phyloP scores from a whole-genome alignment of 148 eudicot genomes.

The Bassia scoparia region DNA sequence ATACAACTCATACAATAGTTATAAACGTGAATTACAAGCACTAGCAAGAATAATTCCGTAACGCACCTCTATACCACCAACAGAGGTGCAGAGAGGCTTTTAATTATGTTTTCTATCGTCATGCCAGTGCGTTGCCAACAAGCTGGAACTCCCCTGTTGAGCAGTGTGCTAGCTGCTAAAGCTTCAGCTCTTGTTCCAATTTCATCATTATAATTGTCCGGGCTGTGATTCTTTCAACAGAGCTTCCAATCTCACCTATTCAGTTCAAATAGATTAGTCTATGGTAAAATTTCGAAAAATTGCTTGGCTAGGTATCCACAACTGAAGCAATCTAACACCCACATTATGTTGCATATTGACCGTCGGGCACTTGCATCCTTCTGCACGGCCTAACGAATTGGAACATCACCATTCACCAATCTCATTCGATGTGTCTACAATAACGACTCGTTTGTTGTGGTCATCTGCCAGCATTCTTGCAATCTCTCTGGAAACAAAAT shows the following conservation, averaged over 20 bases:
- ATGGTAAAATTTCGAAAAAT: slow-evolving; percentile 1
- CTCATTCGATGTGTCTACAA: slow-evolving; percentile 97
- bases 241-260: slow-evolving; percentile 96
- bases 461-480: slow-evolving; percentile 95
- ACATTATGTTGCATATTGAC: slow-evolving; percentile 95
- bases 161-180: slow-evolving; percentile 97
- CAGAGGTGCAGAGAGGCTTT: slow-evolving; percentile 89
- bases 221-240: slow-evolving; percentile 99
- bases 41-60: not conserved
- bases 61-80: slow-evolving; percentile 93
- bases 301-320: not conserved
- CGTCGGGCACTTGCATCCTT: slow-evolving; percentile 99
- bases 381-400: slow-evolving; percentile 93
- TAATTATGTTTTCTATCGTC: slow-evolving; percentile 83
- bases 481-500: slow-evolving; percentile 54
- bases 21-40: not conserved
- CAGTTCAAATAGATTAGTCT: slow-evolving; percentile 2
- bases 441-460: slow-evolving; percentile 78
- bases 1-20: not conserved
- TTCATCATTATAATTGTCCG: slow-evolving; percentile 86
- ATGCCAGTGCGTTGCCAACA: slow-evolving; percentile 95
- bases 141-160: slow-evolving; percentile 99
- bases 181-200: slow-evolving; percentile 98
- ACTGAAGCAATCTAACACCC: slow-evolving; percentile 29
- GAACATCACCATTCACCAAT: slow-evolving; percentile 99